Base-by-base conservation (phyloP, 768 basidiomycete species). In the Nidularia sp. region DNA sequence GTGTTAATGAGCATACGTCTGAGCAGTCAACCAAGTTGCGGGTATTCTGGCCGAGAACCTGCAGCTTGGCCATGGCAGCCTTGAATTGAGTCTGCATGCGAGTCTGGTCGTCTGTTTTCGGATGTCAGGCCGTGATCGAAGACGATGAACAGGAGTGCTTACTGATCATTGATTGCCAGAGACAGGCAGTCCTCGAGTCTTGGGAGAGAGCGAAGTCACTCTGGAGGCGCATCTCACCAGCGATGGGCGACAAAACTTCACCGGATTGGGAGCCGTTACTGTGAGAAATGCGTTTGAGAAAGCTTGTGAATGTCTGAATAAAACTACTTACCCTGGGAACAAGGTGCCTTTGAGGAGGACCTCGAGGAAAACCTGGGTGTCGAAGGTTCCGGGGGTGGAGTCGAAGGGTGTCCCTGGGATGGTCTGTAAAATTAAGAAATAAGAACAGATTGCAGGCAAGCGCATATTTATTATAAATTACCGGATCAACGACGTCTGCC, bases 311-410 rank as follows among this genome's bases (percentile, higher is more conserved):
- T 33, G 33, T 12, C 13, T 25, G 10, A n/a, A 49, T 49, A 18
- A 25, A 6, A 13, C 6, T 18, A 13, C 48, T 35, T 49, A 49
- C 32, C 62, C 60, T 2, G 63, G 62, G 48, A 52, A 59, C 4
- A 50, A 45, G 0, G n/a, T 57, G 15, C 66, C 66, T 36, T 63
- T 60, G 32, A 66, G 53, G 22, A 66, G 60, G 6, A 68, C 65
- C 53, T 75, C 72, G 50, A 74, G 57, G 63, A 62, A 71, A 41
- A 71, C 45, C 54, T 73, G 70, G 18, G 66, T 62, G 57, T 73
- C 70, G 43, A 10, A 12, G 39, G 10, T 15, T 10, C 39, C 15
- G 12, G 15, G 10, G 39, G 10, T 41, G 15, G 69, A 68, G 52
- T 74, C 72, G 57, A 74, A 73, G 1, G 72, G 68, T 12, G 66